These are phyloP conservation scores for Curvularia hawaiiensis DNA, from an alignment of 2,329 filamentous ascomycete species.

Conservation along the genomic window DNA sequence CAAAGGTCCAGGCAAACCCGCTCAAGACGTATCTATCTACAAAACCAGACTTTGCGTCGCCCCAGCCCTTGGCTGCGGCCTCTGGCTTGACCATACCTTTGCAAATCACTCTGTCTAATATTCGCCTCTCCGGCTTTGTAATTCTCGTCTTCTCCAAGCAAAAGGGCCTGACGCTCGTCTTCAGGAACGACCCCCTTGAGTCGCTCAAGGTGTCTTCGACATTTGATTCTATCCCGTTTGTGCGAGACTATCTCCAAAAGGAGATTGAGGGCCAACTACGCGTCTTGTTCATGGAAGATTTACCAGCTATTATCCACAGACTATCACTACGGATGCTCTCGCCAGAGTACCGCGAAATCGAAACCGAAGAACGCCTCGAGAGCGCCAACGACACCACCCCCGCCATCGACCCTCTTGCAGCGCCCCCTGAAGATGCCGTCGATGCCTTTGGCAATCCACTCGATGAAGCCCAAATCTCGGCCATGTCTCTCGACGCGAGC, in stretches of 20 bases:
- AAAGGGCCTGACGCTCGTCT: constrained; percentile 95
- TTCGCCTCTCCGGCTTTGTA: constrained; percentile 94
- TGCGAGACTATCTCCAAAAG: constrained; percentile 93
- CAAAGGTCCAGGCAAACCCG: constrained; percentile 95
- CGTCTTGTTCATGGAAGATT: constrained; percentile 95
- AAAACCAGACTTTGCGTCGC: constrained; percentile 90
- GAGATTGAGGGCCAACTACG: constrained; percentile 94
- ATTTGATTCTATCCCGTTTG: constrained; percentile 98
- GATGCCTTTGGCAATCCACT: constrained; percentile 79
- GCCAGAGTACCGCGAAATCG: constrained; percentile 77
- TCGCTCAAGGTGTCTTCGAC: constrained; percentile 98
- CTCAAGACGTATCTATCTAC: constrained; percentile 94
- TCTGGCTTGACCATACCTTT: constrained; percentile 96
- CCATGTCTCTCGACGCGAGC: constrained; percentile 76
- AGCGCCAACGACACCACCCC: constrained; percentile 59
- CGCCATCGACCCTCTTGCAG: constrained; percentile 79
- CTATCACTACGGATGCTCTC: constrained; percentile 89
- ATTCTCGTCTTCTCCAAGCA: constrained; percentile 97
- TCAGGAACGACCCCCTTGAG: constrained; percentile 96
- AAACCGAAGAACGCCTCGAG: constrained; percentile 60
- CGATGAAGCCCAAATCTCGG: constrained; percentile 75
- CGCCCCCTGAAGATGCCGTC: constrained; percentile 79
- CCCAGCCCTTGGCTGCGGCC: constrained; percentile 86
- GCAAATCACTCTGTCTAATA: constrained; percentile 94
- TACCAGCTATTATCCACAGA: constrained; percentile 94